Conservation (phyloP, 2,329 filamentous ascomycete species). For the Plenodomus biglobosus region DNA sequence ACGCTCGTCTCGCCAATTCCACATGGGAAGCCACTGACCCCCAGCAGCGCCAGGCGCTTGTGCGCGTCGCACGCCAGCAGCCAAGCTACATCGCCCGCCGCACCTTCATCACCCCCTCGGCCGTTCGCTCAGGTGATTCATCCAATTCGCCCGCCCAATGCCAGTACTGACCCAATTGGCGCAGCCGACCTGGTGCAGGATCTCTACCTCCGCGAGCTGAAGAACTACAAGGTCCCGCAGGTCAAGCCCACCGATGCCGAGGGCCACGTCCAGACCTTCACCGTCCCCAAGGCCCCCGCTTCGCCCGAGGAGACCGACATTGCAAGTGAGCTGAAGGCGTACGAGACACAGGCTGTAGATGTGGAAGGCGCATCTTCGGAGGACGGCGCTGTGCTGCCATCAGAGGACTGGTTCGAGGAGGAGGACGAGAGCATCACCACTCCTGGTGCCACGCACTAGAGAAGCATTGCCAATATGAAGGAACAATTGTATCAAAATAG, state of each 20-base stretch:
- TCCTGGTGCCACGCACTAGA: conserved; percentile 40
- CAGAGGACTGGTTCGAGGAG: conserved; percentile 82
- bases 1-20: conserved; percentile 29
- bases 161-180: conserved; percentile 39
- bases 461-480: conserved; percentile 9
- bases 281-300: conserved; percentile 73
- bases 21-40: conserved; percentile 28
- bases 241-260: conserved; percentile 85
- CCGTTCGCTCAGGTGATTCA: conserved; percentile 62
- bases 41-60: conserved; percentile 61
- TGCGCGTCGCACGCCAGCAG: conserved; percentile 62
- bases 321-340: conserved; percentile 86
- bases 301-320: conserved; percentile 95
- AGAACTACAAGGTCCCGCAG: conserved; percentile 84
- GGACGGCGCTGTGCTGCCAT: conserved; percentile 61
- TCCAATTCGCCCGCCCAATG: conserved; percentile 23
- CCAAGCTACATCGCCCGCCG: conserved; percentile 58
- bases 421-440: conserved; percentile 58
- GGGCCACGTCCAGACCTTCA: conserved; percentile 88
- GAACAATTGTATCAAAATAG: conserved; percentile 39
- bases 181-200: conserved; percentile 92
- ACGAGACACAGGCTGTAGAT: conserved; percentile 92
- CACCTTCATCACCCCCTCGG: conserved; percentile 64
- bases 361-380: conserved; percentile 78
- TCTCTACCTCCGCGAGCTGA: conserved; percentile 94